Evolutionary conservation across 352 stramenopile genomes (phyloP), one percentile per base, ranked within the genome.

Genomic region (Phytophthora pini): DNA sequence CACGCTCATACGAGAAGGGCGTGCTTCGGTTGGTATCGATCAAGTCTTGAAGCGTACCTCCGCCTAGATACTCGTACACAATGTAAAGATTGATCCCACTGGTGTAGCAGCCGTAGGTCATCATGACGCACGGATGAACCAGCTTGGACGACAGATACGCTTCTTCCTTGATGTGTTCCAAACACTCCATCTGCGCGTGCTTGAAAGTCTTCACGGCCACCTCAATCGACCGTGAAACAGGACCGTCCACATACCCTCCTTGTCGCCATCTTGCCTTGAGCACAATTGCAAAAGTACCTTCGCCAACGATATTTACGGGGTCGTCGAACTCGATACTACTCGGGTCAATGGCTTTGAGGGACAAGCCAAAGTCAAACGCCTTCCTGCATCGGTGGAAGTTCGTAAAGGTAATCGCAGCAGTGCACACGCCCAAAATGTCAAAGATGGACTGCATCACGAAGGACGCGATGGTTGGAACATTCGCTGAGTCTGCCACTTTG

Each of bases 151-250:
- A 88, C 26, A 94, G 52, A 39, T 94, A 92, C 3, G 85, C 85
- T 60, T 94, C 85, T 51, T 94, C 85, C 51, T 94, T 91, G 60
- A 92, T 87, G 49, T 90, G 77, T 49, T 94, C 84, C 20, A 94
- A 62, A 8, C 77, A 88, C 55, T 91, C 83, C 22, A 92, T 88
- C 45, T 90, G 79, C 4, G 77, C 85, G 51, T 93, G 77, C 56
- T 89, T 90, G 69, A 92, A 94, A 7, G 83, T 92, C 72, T 94
- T 94, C 12, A 94, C 85, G 2, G 85, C 85, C 7, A 94, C 85
- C 15, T 89, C 81, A 5, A 94, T 69, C 1, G 80, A 90, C 13
- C 71, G 65, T 3, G 73, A 68, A 12, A 73, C 61, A 31, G 70
- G 73, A 53, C 73, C 76, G 32, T 90, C 75, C 12, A 85, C 56